These are phyloP conservation scores for Lumnitzera littorea DNA, from an alignment of 345 rosid species.

Conservation along the genomic window DNA sequence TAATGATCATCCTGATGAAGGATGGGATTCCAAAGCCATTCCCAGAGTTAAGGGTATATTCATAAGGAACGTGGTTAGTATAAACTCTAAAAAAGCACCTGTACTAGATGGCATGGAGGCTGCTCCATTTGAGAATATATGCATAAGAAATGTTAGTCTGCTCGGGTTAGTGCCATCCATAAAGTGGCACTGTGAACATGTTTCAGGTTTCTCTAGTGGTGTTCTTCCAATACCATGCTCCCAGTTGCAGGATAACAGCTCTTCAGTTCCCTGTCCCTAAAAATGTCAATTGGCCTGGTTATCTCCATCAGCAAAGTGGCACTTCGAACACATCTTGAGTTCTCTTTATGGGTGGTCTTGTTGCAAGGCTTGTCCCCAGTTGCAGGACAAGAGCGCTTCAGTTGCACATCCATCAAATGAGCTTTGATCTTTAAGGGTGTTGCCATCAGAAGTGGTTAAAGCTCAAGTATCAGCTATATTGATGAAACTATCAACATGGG, in stretches of 20 bases:
- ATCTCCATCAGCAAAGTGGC: too few relatives aligned
- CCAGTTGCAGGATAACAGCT: conserved; percentile 44
- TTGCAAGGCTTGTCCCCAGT: too few relatives aligned
- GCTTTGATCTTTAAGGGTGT: too few relatives aligned
- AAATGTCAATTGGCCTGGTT: too few relatives aligned
- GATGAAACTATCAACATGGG: too few relatives aligned
- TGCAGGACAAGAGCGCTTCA: too few relatives aligned
- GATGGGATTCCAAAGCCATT: conserved; percentile 80
- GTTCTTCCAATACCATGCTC: conserved; percentile 66
- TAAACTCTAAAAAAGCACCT: conserved; percentile 77
- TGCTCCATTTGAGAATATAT: conserved; percentile 53
- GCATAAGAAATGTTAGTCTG: conserved; percentile 67
- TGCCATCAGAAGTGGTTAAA: too few relatives aligned
- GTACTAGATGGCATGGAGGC: conserved; percentile 61
- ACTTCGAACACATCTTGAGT: too few relatives aligned
- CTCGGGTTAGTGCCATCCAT: conserved; percentile 38
- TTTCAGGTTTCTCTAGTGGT: conserved; percentile 54
- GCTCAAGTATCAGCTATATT: too few relatives aligned
- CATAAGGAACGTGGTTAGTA: conserved; percentile 51
- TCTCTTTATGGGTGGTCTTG: too few relatives aligned
- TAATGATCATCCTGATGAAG: conserved; percentile 79
- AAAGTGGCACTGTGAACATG: conserved; percentile 75
- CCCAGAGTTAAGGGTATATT: conserved; percentile 66
- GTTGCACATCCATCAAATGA: too few relatives aligned
- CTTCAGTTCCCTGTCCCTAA: conserved; percentile 18